Evolutionary conservation across 1,284 basidiomycete species (phyloP).

Genomic region (Pseudomicrostroma phylloplanum): DNA sequence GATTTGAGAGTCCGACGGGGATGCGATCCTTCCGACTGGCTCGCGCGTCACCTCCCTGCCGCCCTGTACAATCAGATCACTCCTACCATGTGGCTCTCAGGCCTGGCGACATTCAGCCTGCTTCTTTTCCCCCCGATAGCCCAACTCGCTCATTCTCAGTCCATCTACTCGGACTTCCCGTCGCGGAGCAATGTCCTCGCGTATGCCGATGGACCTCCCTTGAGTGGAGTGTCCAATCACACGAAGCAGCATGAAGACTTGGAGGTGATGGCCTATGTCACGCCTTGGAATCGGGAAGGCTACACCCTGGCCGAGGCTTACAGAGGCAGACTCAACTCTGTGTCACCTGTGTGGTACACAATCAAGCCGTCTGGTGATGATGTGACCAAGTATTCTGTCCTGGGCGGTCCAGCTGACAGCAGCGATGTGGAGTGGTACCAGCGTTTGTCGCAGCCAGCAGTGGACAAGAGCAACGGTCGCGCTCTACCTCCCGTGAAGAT

Average conservation of each 20-base stretch:
- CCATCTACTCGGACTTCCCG: background rate
- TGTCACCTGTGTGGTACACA: constrained; percentile 36
- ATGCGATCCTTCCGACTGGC: no score
- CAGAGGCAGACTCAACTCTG: constrained; percentile 22
- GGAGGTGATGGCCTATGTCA: constrained; percentile 28
- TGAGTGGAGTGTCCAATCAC: background rate
- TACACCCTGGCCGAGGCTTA: constrained; percentile 15
- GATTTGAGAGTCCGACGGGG: no score
- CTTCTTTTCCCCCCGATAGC: no score
- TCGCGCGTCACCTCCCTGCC: no score
- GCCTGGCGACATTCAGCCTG: no score
- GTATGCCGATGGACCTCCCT: background rate
- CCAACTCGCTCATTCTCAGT: background rate
- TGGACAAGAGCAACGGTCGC: background rate
- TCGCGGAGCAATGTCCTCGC: constrained; percentile 5
- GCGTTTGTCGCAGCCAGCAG: constrained; percentile 5
- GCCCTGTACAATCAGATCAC: no score
- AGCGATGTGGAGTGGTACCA: constrained; percentile 19
- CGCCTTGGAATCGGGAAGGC: constrained; percentile 30
- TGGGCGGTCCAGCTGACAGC: constrained; percentile 18
- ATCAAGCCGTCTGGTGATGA: constrained; percentile 12
- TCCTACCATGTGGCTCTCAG: no score
- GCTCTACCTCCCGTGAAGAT: constrained; percentile 10
- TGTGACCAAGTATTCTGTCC: constrained; percentile 18
- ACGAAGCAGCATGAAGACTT: background rate